Base-by-base conservation (phyloP, 2,329 filamentous ascomycete species). In the Hysterium pulicare region DNA sequence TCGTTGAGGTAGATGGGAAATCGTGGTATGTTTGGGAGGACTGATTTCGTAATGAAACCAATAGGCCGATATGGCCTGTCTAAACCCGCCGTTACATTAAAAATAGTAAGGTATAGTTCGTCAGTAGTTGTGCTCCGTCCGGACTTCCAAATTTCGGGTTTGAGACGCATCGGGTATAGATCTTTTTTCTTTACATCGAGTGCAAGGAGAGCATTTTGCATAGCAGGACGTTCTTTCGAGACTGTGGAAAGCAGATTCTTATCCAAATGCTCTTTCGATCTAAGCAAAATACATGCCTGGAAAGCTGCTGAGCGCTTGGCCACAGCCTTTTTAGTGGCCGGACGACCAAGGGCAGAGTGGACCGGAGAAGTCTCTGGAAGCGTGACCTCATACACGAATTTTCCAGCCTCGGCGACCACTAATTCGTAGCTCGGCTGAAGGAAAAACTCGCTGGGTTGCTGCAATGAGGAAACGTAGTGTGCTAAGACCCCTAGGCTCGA, bases 251-350 rank as follows among this genome's bases (percentile, higher is more conserved):
- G 77, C 2, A 97, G 73, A 59, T 89, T 72, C 1, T 82, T 76
- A 58, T 96, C 81, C 4, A 98, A 72, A 46, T 84, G 81, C 2
- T 78, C 78, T 40, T 77, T 76, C 45, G 79, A 73, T 36, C 84
- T 74, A 13, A 98, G 74, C 47, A 81, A 62, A 1, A 89, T 62
- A 57, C 90, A 96, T 38, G 86, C 81, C 57, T 90, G 81, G 61
- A 91, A 97, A 0, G 93, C 91, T 3, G 90, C 91, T 0, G 90
- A 88, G 50, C 87, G 88, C 64, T 93, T 94, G 4, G 93, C 91
- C 15, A 85, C 69, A 22, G 82, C 75, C 64, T 95, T 97, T 44
- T 77, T 87, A 6, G 72, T 62, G 42, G 84, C 80, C 0, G 80
- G 69, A 6, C 70, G 72, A 4, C 93, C 91, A 10, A 75, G 73